Conservation (phyloP, 2,329 filamentous ascomycete species). For the Fusarium euwallaceae region DNA sequence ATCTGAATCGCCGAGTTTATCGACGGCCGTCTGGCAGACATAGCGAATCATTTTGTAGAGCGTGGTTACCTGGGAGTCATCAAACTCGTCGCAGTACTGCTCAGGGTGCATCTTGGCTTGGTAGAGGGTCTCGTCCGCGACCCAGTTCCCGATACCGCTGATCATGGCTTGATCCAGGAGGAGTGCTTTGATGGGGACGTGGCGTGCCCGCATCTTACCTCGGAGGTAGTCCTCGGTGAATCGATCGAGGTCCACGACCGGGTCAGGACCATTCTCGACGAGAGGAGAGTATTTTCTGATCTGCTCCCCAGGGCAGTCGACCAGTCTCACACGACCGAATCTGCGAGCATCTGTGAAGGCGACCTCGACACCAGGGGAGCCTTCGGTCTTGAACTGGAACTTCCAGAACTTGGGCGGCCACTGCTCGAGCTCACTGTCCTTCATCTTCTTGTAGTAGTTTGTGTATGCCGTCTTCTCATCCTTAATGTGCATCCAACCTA, state of each 20-base stretch:
- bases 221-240: constrained; percentile 83
- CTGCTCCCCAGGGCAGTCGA: constrained; percentile 81
- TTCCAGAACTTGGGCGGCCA: constrained; percentile 96
- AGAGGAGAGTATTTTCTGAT: constrained; percentile 84
- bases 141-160: constrained; percentile 97
- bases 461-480: constrained; percentile 83
- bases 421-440: constrained; percentile 66
- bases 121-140: constrained; percentile 93
- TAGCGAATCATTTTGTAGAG: constrained; percentile 81
- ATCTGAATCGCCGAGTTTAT: constrained; percentile 83
- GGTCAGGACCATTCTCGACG: constrained; percentile 94
- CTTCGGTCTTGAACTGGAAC: constrained; percentile 78
- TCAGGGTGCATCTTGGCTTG: constrained; percentile 92
- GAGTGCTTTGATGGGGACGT: constrained; percentile 89
- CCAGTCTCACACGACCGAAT: constrained; percentile 82
- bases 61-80: constrained; percentile 75
- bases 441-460: constrained; percentile 82
- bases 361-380: constrained; percentile 66
- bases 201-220: constrained; percentile 79
- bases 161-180: constrained; percentile 90
- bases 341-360: constrained; percentile 89
- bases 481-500: constrained; percentile 88
- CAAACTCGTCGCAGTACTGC: constrained; percentile 89
- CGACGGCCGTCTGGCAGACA: constrained; percentile 84
- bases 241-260: constrained; percentile 82